Evolutionary conservation across 129 eudicot species (phyloP), one percentile per base, ranked within the genome.

Genomic region (Oenanthe sinensis): DNA sequence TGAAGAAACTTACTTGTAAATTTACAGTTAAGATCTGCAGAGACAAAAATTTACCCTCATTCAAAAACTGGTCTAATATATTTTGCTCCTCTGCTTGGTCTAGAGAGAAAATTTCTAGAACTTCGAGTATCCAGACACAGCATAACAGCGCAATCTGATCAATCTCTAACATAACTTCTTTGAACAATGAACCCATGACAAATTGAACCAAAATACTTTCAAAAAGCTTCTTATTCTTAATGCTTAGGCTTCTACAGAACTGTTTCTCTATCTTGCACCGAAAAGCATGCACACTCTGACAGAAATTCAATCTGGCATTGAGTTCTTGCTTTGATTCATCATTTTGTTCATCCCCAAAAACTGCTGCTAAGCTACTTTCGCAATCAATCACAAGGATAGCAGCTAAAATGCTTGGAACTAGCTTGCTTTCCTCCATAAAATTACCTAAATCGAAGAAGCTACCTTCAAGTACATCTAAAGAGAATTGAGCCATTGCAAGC

Each of bases 391-490:
- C 45, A 52, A 88, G 86, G 33, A 90, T 49, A 68, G 88, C 91
- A 70, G 96, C 88, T 81, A 89, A 81, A 48, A 90, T 80, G 40
- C 83, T 73, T 40, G 90, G 80, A 86, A 90, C 83, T 71, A 95
- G 77, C 81, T 79, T 82, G 78, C 77, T 54, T 71, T 81, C 92
- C 62, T 75, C 83, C 24, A 79, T 73, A 43, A 86, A 84, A n/a
- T 81, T 65, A 46, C 79, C 82, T 80, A 91, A 77, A 81, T 82
- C 81, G 55, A 74, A 88, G 74, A 84, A 78, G 80, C 91, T 85
- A 76, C 95, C 93, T 78, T 82, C 81, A 50, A 95, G 88, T 76
- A 95, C 89, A 77, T 95, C 92, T 79, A 92, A 65, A 63, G 96
- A 84, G 85, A 90, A 87, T 80, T 76, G 86, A 83, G 94, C 91